phyloP scores from a whole-genome alignment of 2,329 filamentous ascomycete genomes.

The Arthrobotrys sphaeroides region DNA sequence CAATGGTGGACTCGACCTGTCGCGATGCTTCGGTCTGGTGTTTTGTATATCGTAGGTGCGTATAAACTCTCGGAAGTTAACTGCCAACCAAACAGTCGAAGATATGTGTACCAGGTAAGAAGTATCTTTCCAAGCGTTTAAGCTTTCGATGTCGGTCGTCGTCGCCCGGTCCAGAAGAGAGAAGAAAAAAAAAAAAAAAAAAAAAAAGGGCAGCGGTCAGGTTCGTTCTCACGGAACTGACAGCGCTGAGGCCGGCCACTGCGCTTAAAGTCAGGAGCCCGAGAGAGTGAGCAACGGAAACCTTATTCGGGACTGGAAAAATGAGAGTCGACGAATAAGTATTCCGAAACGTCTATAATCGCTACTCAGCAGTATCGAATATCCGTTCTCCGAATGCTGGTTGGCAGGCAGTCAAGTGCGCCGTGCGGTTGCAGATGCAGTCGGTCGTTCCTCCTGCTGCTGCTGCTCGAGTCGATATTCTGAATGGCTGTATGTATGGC shows the following conservation, averaged over 20 bases:
- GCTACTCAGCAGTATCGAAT: slow-evolving; percentile 5
- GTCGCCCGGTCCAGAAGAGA: not conserved
- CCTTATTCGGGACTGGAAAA: slow-evolving; percentile 14
- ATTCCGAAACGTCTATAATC: not conserved
- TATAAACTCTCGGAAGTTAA: slow-evolving; percentile 5
- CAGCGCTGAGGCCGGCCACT: slow-evolving; percentile 50
- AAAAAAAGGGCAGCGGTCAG: slow-evolving; percentile 2
- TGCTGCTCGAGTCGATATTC: slow-evolving; percentile 1
- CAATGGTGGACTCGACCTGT: not conserved
- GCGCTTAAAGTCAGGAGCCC: slow-evolving; percentile 42
- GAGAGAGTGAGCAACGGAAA: too few relatives aligned
- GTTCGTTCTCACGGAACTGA: slow-evolving; percentile 45
- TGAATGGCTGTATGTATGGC: slow-evolving; percentile 26
- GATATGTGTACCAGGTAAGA: not conserved
- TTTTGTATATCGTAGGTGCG: slow-evolving; percentile 5
- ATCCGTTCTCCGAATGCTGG: not conserved
- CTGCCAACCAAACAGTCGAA: too few relatives aligned
- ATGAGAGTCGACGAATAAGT: not conserved
- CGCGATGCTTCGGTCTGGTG: slow-evolving; percentile 20
- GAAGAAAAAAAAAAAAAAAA: not conserved
- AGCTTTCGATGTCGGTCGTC: not conserved
- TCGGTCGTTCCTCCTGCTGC: not conserved
- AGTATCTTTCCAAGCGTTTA: not conserved
- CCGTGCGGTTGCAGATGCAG: slow-evolving; percentile 12
- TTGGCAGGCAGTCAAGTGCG: not conserved